Conservation (phyloP, 2,329 filamentous ascomycete species). For the Diaporthe helianthi region DNA sequence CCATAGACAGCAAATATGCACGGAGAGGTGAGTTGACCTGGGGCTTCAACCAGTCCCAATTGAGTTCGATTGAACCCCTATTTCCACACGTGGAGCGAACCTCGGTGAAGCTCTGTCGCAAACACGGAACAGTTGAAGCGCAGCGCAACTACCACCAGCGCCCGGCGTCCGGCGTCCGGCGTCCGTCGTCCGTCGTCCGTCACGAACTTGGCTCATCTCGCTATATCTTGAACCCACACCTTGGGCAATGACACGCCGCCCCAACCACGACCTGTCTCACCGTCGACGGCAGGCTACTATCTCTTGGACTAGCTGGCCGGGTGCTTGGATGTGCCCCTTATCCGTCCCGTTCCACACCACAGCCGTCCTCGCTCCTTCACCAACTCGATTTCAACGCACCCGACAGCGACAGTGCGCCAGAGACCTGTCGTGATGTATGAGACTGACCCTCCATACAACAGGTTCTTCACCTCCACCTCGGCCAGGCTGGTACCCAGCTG, state of each 20-base stretch:
- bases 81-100: constrained; percentile 25
- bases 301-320: constrained; percentile 11
- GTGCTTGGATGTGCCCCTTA: constrained; percentile 16
- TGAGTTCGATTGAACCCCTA: constrained; percentile 24
- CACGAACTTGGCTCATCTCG: constrained; percentile 18
- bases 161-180: too few species aligned
- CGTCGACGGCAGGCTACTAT: constrained; percentile 1
- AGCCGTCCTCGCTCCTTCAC: not conserved
- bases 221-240: constrained; percentile 10
- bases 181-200: not conserved
- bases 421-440: constrained; percentile 4
- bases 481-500: constrained; percentile 76
- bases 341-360: not conserved
- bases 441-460: constrained; percentile 41
- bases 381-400: not conserved
- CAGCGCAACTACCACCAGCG: constrained; percentile 11
- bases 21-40: constrained; percentile 34
- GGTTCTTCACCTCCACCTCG: constrained; percentile 70
- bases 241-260: constrained; percentile 1
- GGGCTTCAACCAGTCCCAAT: constrained; percentile 2
- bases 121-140: not conserved
- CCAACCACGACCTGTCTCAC: constrained; percentile 13
- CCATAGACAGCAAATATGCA: constrained; percentile 33
- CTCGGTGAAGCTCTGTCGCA: constrained; percentile 21
- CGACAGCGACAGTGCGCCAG: not conserved